These are phyloP conservation scores for Pogostemon cablin DNA, from an alignment of 257 asterid genomes.

Conservation along the genomic window DNA sequence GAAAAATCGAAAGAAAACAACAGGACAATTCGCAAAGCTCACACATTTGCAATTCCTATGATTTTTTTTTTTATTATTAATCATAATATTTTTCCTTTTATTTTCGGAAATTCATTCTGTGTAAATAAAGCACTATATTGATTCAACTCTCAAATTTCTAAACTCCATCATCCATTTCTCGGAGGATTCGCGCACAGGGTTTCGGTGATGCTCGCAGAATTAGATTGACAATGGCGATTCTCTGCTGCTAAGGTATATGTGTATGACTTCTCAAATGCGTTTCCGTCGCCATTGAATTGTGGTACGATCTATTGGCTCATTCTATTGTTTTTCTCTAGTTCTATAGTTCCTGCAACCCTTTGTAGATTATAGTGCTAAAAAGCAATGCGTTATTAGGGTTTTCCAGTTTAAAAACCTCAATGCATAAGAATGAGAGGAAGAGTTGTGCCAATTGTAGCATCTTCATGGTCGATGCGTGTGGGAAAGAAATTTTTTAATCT, in stretches of 20 bases:
- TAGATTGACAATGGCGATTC: background rate
- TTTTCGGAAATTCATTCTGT: no score
- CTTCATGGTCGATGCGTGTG: slow-evolving; percentile 30
- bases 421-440: slow-evolving; percentile 31
- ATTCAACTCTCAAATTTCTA: background rate
- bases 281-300: background rate
- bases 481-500: slow-evolving; percentile 23
- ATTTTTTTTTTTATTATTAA: no score
- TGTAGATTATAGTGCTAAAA: background rate
- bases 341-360: background rate
- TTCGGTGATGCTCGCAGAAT: slow-evolving; percentile 1
- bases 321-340: background rate
- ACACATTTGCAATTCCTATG: no score
- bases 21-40: no score
- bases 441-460: slow-evolving; percentile 34
- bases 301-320: background rate
- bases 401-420: background rate
- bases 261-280: slow-evolving; percentile 3
- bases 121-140: no score
- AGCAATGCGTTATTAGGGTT: slow-evolving; percentile 8
- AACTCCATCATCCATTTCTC: background rate
- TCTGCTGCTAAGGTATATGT: slow-evolving; percentile 19
- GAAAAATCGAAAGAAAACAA: no score
- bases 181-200: background rate
- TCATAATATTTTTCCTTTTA: no score